Evolutionary conservation across 192 early-diverging fungal species (phyloP).

Genomic region (Backusella psychrophila): DNA sequence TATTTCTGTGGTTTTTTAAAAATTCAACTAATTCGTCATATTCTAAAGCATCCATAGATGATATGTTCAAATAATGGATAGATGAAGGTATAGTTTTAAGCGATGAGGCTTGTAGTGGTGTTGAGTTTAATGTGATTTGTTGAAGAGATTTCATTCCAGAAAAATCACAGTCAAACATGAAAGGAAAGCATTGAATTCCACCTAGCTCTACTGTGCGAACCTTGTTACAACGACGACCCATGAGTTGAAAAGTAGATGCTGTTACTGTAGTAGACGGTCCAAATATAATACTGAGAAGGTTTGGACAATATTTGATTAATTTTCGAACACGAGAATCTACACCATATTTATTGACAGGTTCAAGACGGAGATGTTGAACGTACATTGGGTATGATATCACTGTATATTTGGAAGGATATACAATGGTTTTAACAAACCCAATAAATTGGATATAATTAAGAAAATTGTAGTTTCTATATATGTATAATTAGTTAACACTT

Average conservation of each 20-base stretch:
- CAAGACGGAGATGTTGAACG: not conserved
- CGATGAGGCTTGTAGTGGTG: not conserved
- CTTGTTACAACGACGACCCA: not conserved
- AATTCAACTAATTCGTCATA: not conserved
- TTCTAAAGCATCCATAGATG: not conserved
- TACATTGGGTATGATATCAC: not conserved
- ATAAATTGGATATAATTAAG: not conserved
- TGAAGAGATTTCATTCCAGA: not conserved
- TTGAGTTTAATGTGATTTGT: not conserved
- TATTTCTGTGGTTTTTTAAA: not conserved
- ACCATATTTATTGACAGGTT: slow-evolving; percentile 3
- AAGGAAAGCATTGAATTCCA: slow-evolving; percentile 1
- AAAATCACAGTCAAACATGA: slow-evolving; percentile 10
- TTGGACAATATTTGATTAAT: not conserved
- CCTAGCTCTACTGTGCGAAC: not conserved
- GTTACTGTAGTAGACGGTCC: not conserved
- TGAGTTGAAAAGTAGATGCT: not conserved
- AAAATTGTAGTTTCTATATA: not conserved
- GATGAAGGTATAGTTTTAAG: not conserved
- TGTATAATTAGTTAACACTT: not conserved
- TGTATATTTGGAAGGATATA: not conserved
- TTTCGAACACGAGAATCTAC: not conserved
- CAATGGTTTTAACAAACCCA: not conserved
- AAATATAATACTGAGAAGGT: not conserved
- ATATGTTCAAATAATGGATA: not conserved